Evolutionary conservation across 2,329 filamentous ascomycete species (phyloP), one percentile per base, ranked within the genome.

Genomic region (Dendrostoma leiphaemia): DNA sequence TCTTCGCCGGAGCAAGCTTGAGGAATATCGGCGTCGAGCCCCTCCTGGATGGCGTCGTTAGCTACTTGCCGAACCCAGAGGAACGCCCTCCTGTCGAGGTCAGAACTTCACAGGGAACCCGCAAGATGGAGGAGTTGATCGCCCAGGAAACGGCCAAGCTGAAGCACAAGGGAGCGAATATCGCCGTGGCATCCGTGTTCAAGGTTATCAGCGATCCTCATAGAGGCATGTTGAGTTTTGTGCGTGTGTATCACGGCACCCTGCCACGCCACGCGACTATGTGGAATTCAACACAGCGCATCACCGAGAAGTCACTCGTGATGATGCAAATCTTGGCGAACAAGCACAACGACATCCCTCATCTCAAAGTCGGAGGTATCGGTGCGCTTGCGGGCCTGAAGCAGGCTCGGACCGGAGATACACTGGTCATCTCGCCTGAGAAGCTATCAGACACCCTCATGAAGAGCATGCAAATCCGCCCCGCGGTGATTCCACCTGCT

Each of bases 21-120:
- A 85, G 89, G 38, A 96, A 97, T 61, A 90, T 97, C 58, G 94
- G 94, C 7, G 91, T 97, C 4, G 91, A 97, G 68, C 91, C 92
- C 26, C 77, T 99, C 21, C 81, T 97, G 50, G 91, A 97, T 68
- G 90, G 90, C 34, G 85, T 97, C 12, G 84, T 91, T 8, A 90
- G 97, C 65, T 86, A 97, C 43, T 78, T 97, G 2, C 94, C 94
- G 0, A 90, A 85, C 60, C 94, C 94, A 0, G 73, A 79, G 1
- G 91, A 97, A 65, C 80, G 90, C 17, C 89, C 90, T 8, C 88
- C 93, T 64, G 82, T 91, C 1, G 85, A 91, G 62, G 83, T 97
- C 48, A 88, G 83, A 48, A 74, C 92, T 3, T 86, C 84, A 0
- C 69, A 71, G 34, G 74, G 82, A n/a, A 76, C 79, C 0, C 73